Base-by-base conservation (phyloP, 768 basidiomycete genomes). In the Hypsizygus marmoreus region DNA sequence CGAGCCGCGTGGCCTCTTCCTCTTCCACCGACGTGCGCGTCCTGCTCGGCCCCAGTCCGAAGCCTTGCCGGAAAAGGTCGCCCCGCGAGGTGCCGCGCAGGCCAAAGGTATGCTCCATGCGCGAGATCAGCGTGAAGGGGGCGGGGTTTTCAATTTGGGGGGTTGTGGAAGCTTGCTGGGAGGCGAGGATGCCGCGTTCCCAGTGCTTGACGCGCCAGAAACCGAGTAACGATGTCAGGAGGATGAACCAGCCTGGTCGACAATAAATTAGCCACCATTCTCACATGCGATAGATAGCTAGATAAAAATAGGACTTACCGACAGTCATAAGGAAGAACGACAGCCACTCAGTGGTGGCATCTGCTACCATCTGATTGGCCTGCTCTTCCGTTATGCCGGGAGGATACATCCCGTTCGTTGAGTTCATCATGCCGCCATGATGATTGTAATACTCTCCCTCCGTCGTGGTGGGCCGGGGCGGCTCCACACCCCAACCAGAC, bases 241-340 rank as follows among this genome's bases (percentile, higher is more conserved):
- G 79, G 38, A 93, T 72, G 67, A 91, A 91, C 89, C 89, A 91
- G 2, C 86, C 91, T 79, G 45, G 12, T 17, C 16, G 25, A 6
- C 1, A n/a, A 14, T 25, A 12, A 30, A 20, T 40, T 11, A 54
- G 30, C 20, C 36, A 29, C 13, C 26, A n/a, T n/a, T 3, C 9
- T 24, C 35, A 47, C 19, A 20, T 32, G 14, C 32, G 45, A 22
- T 8, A 8, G 17, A 37, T 19, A 10, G 10, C 24, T 26, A 16
- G 2, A 4, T 13, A 24, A 20, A 28, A 6, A 46, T 29, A 25
- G 20, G n/a, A 45, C 81, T 31, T 51, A 84, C 84, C 84, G 37
- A 92, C 71, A 26, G 87, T 91, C 91, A 97, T 97, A 54, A 97
- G 69, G 69, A 95, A 81, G 72, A 97, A 98, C 12, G 91, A 91